These are phyloP conservation scores for Pugionium cornutum DNA, from an alignment of 345 rosid genomes.

Conservation along the genomic window DNA sequence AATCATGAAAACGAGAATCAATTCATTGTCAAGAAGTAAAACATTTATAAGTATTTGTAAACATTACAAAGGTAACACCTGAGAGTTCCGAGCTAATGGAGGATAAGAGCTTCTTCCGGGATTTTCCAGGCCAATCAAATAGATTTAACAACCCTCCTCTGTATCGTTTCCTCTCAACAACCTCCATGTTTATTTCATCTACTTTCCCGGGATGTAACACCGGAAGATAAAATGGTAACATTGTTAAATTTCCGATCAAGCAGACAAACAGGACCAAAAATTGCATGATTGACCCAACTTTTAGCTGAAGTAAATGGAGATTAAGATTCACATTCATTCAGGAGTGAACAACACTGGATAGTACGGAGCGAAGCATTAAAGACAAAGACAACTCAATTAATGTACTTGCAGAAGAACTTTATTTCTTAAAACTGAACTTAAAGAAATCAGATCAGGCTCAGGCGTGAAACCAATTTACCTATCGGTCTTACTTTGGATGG, in stretches of 20 bases:
- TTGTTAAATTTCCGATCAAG: neutral
- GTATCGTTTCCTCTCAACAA: slow-evolving; percentile 58
- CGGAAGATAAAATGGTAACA: too few species aligned
- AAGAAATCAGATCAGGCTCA: too few species aligned
- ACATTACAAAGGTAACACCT: slow-evolving; percentile 45
- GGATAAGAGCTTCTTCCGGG: slow-evolving; percentile 73
- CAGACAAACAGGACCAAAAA: slow-evolving; percentile 6
- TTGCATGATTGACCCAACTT: slow-evolving; percentile 5
- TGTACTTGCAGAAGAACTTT: neutral
- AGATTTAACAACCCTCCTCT: slow-evolving; percentile 69
- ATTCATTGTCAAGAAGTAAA: slow-evolving; percentile 3
- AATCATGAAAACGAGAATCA: slow-evolving; percentile 1
- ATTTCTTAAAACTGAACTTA: too few species aligned
- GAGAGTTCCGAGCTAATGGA: slow-evolving; percentile 46
- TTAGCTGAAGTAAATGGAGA: slow-evolving; percentile 6
- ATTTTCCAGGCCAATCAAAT: slow-evolving; percentile 89
- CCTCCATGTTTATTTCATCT: slow-evolving; percentile 57
- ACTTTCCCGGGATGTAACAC: slow-evolving; percentile 1
- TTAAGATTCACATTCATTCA: neutral
- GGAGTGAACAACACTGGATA: slow-evolving; percentile 30
- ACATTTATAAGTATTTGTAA: neutral
- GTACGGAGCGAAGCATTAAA: slow-evolving; percentile 8
- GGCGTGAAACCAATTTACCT: slow-evolving; percentile 26
- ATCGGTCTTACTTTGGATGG: slow-evolving; percentile 1
- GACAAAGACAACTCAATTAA: slow-evolving; percentile 17